Base-by-base conservation (phyloP, 2,329 filamentous ascomycete species). In the Zymoseptoria tritici region DNA sequence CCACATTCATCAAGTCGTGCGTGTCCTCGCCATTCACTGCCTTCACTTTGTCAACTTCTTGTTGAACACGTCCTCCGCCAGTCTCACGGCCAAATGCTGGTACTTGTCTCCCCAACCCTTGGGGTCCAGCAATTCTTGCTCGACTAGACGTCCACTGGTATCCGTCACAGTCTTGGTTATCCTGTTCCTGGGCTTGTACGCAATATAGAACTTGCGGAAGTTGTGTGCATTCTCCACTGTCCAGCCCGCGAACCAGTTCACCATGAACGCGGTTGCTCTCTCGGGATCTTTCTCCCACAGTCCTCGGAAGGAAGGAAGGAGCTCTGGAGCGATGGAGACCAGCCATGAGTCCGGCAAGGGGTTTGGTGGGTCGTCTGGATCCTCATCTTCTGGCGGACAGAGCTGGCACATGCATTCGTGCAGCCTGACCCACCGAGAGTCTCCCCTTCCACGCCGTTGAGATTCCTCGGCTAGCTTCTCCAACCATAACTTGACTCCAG, bases 161-260 rank as follows among this genome's bases (percentile, higher is more conserved):
- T 58, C 58, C 21, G 52, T 56, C 9, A 55, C 57, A 9, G 36
- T 46, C 36, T 57, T 54, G 20, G 11, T 46, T 13, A 13, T 42
- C n/a, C 16, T 36, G 16, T 31, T 55, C 31, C 54, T 49, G 9
- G 63, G 59, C 62, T 69, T 64, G 56, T 73, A 60, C 46, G 68
- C 66, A 9, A 74, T 64, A 9, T 66, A 53, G 55, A 74, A 72
- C 29, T 66, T 67, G 16, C 71, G 57, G 56, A 64, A 72, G 3
- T 61, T 62, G 26, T 52, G 59, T 2, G 64, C 64, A 9, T 72
- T 60, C 21, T 60, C 22, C 3, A 66, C 50, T 22, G 59, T 58
- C 64, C 66, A 70, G 21, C 69, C 70, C 2, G 71, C 71, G 50
- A 74, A 74, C 70, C 70, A 72, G 2, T 72, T 61, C 13, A 73